Evolutionary conservation across 495 filamentous ascomycete genomes (phyloP), one percentile per base, ranked within the genome.

Genomic region (Penicillium malachiteum): DNA sequence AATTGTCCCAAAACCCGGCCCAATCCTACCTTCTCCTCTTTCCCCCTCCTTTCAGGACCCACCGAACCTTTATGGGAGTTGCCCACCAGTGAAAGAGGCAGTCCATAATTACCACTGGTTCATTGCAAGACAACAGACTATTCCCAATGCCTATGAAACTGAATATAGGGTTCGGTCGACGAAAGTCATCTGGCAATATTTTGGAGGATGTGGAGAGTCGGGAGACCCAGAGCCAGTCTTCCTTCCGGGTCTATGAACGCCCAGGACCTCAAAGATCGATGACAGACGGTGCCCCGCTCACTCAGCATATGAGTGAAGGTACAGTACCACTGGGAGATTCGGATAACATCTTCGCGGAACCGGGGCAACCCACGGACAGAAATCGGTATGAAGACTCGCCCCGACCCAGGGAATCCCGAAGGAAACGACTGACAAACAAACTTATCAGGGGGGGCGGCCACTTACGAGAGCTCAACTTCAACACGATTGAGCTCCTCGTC

Each of bases 401-500:
- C 52, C 52, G 58, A 47, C 54, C 58, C 51, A 48, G 59, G 48
- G 56, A 61, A 54, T 53, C 48, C 41, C 59, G 56, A 40, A 61
- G 57, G 49, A 63, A 68, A 44, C 61, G 48, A 52, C 73, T 76
- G 68, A 78, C 66, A 49, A 45, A 60, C 37, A 59, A 46, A 59
- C 84, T 80, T 65, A 80, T 81, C 50, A 88, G 86, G 69, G 85
- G n/a, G 83, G 51, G 84, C 80, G 11, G 31, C 26, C 26, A 86
- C 85, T 40, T 68, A 78, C 60, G 80, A 90, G 59, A 85, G 84
- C 60, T 87, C 87, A 31, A 71, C 74, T 32, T 78, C 79, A n/a
- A 74, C 71, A 10, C 83, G 86, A 47, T 77, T 88, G 57, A 90
- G 87, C 64, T 88, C 88, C 51, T 83, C 84, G 13, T 89, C 88